phyloP scores from a whole-genome alignment of 2,329 filamentous ascomycete genomes.

The Aspergillus melleus region DNA sequence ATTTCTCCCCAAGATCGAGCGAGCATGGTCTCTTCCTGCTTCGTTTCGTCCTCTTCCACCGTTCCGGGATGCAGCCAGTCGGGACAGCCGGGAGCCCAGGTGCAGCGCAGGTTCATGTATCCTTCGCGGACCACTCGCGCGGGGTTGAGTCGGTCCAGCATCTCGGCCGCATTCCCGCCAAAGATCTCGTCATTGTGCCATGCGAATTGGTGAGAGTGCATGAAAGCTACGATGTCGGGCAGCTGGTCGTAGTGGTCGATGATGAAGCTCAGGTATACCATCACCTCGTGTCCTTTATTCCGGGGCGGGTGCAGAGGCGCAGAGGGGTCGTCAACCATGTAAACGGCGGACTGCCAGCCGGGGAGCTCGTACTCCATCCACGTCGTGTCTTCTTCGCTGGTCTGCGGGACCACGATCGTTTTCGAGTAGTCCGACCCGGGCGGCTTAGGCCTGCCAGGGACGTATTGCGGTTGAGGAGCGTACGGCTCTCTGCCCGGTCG shows the following conservation, averaged over 20 bases:
- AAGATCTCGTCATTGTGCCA: slow-evolving; percentile 63
- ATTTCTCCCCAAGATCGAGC: slow-evolving; percentile 50
- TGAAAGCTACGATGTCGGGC: slow-evolving; percentile 60
- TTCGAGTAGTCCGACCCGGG: slow-evolving; percentile 54
- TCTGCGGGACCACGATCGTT: slow-evolving; percentile 55
- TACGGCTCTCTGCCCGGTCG: slow-evolving; percentile 20
- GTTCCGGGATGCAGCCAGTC: slow-evolving; percentile 56
- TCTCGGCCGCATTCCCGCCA: slow-evolving; percentile 51
- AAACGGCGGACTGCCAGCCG: slow-evolving; percentile 50
- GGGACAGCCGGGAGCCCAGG: slow-evolving; percentile 59
- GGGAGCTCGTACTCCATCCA: slow-evolving; percentile 58
- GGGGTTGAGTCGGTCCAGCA: slow-evolving; percentile 53
- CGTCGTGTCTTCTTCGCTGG: slow-evolving; percentile 51
- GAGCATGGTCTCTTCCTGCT: slow-evolving; percentile 50
- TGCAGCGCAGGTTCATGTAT: slow-evolving; percentile 62
- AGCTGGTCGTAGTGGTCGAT: slow-evolving; percentile 63
- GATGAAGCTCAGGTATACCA: slow-evolving; percentile 63
- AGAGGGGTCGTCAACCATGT: slow-evolving; percentile 54
- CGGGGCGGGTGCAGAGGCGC: slow-evolving; percentile 53
- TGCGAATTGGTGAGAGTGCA: slow-evolving; percentile 56
- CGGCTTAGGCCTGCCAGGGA: slow-evolving; percentile 42
- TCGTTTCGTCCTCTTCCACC: slow-evolving; percentile 40
- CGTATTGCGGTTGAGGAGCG: slow-evolving; percentile 33
- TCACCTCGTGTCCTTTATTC: slow-evolving; percentile 64
- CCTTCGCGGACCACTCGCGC: slow-evolving; percentile 54